These are phyloP conservation scores for Sonneratia alba DNA, from an alignment of 345 rosid genomes.

Conservation along the genomic window DNA sequence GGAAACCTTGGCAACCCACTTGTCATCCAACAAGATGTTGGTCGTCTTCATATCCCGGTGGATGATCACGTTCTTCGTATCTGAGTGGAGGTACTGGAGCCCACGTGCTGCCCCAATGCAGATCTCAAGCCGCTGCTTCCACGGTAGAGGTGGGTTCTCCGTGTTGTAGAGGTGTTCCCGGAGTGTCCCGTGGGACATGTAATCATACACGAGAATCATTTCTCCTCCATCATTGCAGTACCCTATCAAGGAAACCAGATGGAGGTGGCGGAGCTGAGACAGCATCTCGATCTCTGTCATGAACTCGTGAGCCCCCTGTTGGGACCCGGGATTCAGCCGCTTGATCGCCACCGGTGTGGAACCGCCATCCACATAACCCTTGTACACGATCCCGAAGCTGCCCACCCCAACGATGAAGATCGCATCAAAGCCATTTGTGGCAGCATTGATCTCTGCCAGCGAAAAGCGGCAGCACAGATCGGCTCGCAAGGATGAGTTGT, in stretches of 20 bases:
- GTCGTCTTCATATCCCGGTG: conserved; percentile 23
- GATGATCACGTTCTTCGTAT: conserved; percentile 16
- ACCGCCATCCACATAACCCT: conserved; percentile 37
- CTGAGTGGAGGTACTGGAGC: conserved; percentile 22
- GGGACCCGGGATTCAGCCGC: conserved; percentile 38
- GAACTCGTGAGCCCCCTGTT: conserved; percentile 43
- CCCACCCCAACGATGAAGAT: conserved; percentile 33
- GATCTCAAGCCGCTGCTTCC: conserved; percentile 22
- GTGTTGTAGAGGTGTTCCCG: conserved; percentile 19
- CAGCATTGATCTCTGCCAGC: conserved; percentile 27
- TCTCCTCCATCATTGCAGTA: conserved; percentile 37
- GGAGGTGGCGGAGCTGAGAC: conserved; percentile 40
- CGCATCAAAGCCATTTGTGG: conserved; percentile 38
- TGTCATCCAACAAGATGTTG: conserved; percentile 18
- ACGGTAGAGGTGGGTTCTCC: conserved; percentile 18
- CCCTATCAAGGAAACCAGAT: conserved; percentile 45
- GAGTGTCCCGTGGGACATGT: conserved; percentile 22
- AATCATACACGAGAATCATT: conserved; percentile 43
- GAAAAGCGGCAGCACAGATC: conserved; percentile 36
- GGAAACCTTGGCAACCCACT: conserved; percentile 18
- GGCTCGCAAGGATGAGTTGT: conserved; percentile 15
- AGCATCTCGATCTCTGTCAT: conserved; percentile 46
- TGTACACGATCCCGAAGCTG: conserved; percentile 42
- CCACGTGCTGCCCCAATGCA: conserved; percentile 28
- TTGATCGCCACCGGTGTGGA: conserved; percentile 40